Conservation (phyloP, 1,139 yeast genomes). For the Blastobotrys elegans region DNA sequence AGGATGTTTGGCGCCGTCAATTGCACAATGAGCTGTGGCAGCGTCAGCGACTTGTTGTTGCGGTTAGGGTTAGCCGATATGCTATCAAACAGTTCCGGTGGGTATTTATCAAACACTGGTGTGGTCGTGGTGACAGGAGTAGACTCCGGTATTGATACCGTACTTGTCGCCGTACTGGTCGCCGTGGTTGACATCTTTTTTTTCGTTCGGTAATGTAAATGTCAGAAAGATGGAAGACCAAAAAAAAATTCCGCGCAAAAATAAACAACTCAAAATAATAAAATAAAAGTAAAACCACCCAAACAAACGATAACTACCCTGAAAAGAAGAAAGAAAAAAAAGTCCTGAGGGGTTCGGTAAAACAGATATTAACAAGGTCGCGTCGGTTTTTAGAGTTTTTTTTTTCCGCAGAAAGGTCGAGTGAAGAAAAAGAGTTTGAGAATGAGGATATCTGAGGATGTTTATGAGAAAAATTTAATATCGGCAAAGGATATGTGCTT, state of each 20-base stretch:
- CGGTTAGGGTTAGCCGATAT: neutral
- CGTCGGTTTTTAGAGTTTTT: too few relatives aligned
- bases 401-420: too few relatives aligned
- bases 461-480: too few relatives aligned
- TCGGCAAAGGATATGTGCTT: too few relatives aligned
- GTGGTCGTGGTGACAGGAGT: neutral
- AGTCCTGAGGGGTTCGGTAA: neutral
- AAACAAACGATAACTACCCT: too few relatives aligned
- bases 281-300: neutral
- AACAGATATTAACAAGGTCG: too few relatives aligned
- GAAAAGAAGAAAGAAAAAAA: too few relatives aligned
- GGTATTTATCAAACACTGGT: conserved; percentile 6
- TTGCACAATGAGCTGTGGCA: conserved; percentile 51
- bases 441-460: too few relatives aligned
- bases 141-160: neutral
- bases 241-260: neutral
- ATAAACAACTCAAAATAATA: neutral
- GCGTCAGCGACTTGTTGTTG: conserved; percentile 1
- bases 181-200: neutral
- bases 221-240: neutral
- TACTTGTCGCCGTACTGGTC: too few relatives aligned
- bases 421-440: too few relatives aligned
- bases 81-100: conserved; percentile 9
- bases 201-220: neutral
- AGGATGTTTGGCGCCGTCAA: conserved; percentile 74